Percentiles rank a stretch among this genome's conserved stretches.
Conservation (phyloP, 441 rosid genomes). For the Omphalea diandra region DNA sequence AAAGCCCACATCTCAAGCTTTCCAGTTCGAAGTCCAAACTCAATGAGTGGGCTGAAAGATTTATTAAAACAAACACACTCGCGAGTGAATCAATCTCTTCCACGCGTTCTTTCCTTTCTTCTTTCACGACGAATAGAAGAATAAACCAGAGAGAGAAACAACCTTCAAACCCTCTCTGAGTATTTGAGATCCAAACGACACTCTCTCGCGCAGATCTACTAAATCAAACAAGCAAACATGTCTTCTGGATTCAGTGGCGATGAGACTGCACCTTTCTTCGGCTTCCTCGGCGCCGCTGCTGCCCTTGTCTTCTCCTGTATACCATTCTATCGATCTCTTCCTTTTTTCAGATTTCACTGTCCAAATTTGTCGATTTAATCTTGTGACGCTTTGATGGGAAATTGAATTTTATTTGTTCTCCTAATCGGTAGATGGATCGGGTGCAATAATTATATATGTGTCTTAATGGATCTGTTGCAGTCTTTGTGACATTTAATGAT, state of each 20-base stretch:
- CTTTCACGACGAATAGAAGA: neutral
- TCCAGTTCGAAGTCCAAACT: no score
- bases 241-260: constrained; percentile 38
- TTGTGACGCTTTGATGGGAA: neutral
- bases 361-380: neutral
- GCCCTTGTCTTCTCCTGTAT: constrained; percentile 79
- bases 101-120: neutral
- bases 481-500: neutral
- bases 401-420: neutral
- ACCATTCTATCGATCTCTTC: neutral
- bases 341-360: neutral
- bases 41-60: neutral
- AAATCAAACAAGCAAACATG: constrained; percentile 32
- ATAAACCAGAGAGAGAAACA: neutral
- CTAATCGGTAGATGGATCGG: constrained; percentile 10
- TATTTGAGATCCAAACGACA: constrained; percentile 31
- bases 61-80: neutral
- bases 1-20: neutral
- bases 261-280: constrained; percentile 80
- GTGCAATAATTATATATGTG: neutral
- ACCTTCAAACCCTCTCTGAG: neutral
- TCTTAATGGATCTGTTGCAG: neutral
- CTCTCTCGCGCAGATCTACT: constrained; percentile 30
- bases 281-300: constrained; percentile 68
- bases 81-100: constrained; percentile 1